Base-by-base conservation (phyloP, 768 basidiomycete species). In the Agaricus sinodeliciosus region DNA sequence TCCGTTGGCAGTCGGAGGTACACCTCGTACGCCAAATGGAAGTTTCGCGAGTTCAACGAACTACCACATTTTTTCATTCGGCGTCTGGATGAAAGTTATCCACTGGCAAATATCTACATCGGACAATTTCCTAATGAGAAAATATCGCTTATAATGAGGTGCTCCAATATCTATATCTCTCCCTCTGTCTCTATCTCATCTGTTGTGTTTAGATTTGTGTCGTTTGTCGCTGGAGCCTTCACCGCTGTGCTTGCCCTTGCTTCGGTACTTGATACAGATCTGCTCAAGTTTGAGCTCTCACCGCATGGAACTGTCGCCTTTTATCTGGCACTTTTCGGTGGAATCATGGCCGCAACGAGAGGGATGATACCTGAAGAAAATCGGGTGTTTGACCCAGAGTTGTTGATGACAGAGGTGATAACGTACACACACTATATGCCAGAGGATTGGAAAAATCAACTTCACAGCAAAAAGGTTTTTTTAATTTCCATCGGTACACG, bases 31-130 rank as follows among this genome's bases (percentile, higher is more conserved):
- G 94, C 94, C 3, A 85, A 91, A 56, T 99, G 96, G 96, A 98
- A 97, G 65, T 98, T 98, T 64, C 80, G 96, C 51, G 96, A 99
- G 65, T 99, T 97, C 75, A 99, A 99, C 65, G 96, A 99, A 63
- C 74, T 99, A 8, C 89, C 93, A 0, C 96, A 99, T 69, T 72
- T 94, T 34, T 99, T 98, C 67, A 76, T 82, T 34, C 77, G 91
- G 43, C 77, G 96, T 48, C 73, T 98, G 43, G 85, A 93, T 58
- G 84, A 90, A 62, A 93, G 90, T 51, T 92, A 94, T 60, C 92
- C 91, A 0, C 71, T 84, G 9, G 90, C 96, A 9, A 93, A 86
- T 65, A 87, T 93, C 76, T 99, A 98, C 65, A 93, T 97, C 56
- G 91, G 92, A 19, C 96, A 98, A 63, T 99, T 96, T 64, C 96